Conservation (phyloP, 192 early-diverging fungal genomes). For the Backusella morwellensis region DNA sequence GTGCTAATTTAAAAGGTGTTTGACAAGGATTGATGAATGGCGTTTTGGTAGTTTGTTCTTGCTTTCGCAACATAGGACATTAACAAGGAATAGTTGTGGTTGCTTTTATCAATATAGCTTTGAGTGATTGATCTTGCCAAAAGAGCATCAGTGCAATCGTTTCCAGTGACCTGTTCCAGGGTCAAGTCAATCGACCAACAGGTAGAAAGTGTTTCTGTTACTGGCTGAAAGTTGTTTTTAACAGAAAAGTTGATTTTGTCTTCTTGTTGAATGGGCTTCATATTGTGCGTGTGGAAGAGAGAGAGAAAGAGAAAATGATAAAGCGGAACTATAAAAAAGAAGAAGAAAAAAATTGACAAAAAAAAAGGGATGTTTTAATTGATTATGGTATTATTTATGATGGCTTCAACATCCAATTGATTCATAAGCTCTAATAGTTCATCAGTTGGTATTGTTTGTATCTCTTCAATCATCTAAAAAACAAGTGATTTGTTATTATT, state of each 20-base stretch:
- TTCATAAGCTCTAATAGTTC: conserved; percentile 1
- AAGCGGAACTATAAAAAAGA: background rate
- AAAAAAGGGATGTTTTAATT: background rate
- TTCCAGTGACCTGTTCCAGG: background rate
- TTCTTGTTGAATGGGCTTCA: background rate
- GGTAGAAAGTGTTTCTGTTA: background rate
- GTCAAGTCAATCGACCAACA: background rate
- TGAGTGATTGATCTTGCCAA: background rate
- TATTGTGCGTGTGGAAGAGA: background rate
- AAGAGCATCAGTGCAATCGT: background rate
- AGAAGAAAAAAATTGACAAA: background rate
- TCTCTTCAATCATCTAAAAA: background rate
- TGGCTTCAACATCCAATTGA: background rate
- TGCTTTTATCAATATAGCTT: background rate
- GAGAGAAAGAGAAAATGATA: background rate
- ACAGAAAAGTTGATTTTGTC: background rate
- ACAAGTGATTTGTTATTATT: background rate
- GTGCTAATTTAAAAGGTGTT: background rate
- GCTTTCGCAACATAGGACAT: background rate
- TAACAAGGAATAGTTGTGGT: background rate
- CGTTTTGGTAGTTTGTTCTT: background rate
- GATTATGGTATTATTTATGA: background rate
- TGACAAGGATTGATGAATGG: conserved; percentile 6
- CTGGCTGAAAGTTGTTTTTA: background rate
- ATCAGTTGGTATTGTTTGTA: background rate